These are phyloP conservation scores for Fraxinus dipetala DNA, from an alignment of 305 asterid genomes.

Conservation along the genomic window DNA sequence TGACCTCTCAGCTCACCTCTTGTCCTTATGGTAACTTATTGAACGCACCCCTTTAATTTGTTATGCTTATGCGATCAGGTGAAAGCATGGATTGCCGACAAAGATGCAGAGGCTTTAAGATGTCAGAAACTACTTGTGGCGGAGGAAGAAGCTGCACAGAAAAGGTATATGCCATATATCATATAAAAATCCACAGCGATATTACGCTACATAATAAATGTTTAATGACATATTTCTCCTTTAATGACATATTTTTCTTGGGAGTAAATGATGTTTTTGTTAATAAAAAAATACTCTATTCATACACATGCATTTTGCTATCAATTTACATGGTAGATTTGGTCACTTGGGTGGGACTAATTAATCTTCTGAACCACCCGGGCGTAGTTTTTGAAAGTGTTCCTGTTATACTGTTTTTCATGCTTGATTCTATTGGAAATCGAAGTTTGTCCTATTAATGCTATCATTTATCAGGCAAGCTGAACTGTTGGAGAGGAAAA, in stretches of 20 bases:
- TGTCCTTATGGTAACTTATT: constrained; percentile 8
- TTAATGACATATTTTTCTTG: too few species aligned
- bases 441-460: background rate
- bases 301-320: background rate
- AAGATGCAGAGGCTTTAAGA: constrained; percentile 94
- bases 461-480: constrained; percentile 43
- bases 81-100: constrained; percentile 86
- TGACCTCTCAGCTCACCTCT: constrained; percentile 14
- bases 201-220: background rate
- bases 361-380: background rate
- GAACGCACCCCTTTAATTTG: background rate
- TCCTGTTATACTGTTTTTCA: background rate
- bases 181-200: background rate
- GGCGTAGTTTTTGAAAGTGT: background rate
- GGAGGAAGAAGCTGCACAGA: constrained; percentile 93
- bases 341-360: background rate
- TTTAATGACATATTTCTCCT: too few species aligned
- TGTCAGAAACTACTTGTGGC: constrained; percentile 90
- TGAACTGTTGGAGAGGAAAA: constrained; percentile 56
- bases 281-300: background rate
- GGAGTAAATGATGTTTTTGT: background rate
- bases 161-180: constrained; percentile 43
- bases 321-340: background rate
- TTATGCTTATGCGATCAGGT: constrained; percentile 49
- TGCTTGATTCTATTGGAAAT: background rate